These are phyloP conservation scores for Aspergillus pseudonomiae DNA, from an alignment of 2,329 filamentous ascomycete species.

Conservation along the genomic window DNA sequence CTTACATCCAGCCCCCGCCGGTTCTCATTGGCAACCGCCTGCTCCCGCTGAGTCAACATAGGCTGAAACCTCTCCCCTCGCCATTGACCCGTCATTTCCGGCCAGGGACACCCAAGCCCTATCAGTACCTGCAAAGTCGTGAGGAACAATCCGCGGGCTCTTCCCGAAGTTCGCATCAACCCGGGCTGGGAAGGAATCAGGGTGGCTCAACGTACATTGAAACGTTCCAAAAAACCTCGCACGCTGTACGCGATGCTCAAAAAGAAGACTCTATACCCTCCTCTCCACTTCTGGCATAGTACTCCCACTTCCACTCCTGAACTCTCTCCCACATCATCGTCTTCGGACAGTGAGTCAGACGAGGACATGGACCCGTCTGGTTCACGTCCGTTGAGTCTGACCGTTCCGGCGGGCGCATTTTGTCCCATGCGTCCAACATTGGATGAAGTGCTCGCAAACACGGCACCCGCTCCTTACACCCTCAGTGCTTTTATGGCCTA, in stretches of 20 bases:
- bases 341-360: constrained; percentile 48
- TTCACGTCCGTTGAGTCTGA: constrained; percentile 49
- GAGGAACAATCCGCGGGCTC: neutral
- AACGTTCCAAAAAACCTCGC: constrained; percentile 23
- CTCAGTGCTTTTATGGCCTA: constrained; percentile 94
- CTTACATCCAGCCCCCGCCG: constrained; percentile 13
- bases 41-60: neutral
- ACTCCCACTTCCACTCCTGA: constrained; percentile 50
- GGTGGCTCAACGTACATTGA: constrained; percentile 19
- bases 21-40: constrained; percentile 6
- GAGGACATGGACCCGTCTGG: constrained; percentile 47
- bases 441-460: constrained; percentile 84
- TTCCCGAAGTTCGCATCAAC: constrained; percentile 9
- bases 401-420: constrained; percentile 42
- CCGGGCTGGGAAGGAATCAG: constrained; percentile 12
- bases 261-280: constrained; percentile 39
- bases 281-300: constrained; percentile 40
- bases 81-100: neutral
- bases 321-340: constrained; percentile 44
- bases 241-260: constrained; percentile 42
- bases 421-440: constrained; percentile 68
- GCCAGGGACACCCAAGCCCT: neutral
- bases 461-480: constrained; percentile 84
- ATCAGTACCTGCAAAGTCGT: neutral
- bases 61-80: neutral